Percentiles rank a stretch among this genome's conserved stretches.
Conservation (phyloP, 305 asterid genomes). For the Rubia peregrina region DNA sequence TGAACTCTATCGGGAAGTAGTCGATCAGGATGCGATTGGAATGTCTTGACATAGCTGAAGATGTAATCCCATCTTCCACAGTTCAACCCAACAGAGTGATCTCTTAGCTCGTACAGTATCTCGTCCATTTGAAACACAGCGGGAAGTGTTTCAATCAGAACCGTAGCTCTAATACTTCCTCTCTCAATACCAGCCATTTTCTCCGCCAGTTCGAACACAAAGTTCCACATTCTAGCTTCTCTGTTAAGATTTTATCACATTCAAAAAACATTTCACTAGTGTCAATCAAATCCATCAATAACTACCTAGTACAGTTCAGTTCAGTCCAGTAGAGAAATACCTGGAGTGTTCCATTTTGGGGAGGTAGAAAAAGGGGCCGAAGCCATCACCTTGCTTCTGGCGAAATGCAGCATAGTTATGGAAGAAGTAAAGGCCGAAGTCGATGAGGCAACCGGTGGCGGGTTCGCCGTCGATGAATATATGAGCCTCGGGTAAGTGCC, state of each 20-base stretch:
- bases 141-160: slow-evolving; percentile 83
- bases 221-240: slow-evolving; percentile 88
- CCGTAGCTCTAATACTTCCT: slow-evolving; percentile 89
- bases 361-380: slow-evolving; percentile 89
- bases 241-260: slow-evolving; percentile 26
- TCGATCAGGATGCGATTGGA: slow-evolving; percentile 77
- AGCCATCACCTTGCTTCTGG: slow-evolving; percentile 55
- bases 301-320: not conserved
- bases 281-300: no score
- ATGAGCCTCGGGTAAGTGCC: slow-evolving; percentile 94
- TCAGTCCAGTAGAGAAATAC: slow-evolving; percentile 19
- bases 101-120: slow-evolving; percentile 64
- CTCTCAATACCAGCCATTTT: slow-evolving; percentile 51
- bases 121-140: slow-evolving; percentile 94
- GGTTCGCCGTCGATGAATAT: slow-evolving; percentile 89
- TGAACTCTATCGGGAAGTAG: slow-evolving; percentile 76
- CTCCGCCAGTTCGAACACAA: slow-evolving; percentile 68
- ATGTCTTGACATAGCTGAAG: slow-evolving; percentile 87
- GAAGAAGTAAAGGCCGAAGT: slow-evolving; percentile 87
- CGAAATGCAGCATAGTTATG: slow-evolving; percentile 61
- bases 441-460: slow-evolving; percentile 65
- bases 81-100: slow-evolving; percentile 75
- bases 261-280: no score
- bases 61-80: slow-evolving; percentile 98
- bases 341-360: slow-evolving; percentile 94